phyloP scores from a whole-genome alignment of 768 basidiomycete species.

The Dioszegia crocea region DNA sequence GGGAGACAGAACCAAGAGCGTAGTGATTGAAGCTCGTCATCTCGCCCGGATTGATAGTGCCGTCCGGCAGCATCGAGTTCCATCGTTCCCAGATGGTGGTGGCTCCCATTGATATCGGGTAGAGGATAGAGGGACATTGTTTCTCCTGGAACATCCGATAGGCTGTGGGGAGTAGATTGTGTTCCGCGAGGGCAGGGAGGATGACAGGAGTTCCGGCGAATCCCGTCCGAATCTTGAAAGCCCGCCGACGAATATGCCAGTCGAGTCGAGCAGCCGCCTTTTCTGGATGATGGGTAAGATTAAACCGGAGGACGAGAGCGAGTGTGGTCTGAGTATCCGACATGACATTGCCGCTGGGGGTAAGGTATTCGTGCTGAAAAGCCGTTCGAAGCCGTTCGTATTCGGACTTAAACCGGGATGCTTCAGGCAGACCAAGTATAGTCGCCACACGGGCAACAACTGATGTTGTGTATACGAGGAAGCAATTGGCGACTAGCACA shows the following conservation, averaged over 20 bases:
- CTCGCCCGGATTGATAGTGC: slow-evolving; percentile 42
- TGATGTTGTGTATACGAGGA: slow-evolving; percentile 27
- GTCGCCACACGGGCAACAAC: slow-evolving; percentile 15
- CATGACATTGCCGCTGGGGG: slow-evolving; percentile 25
- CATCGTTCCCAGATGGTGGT: slow-evolving; percentile 45
- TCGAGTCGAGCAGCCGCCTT: slow-evolving; percentile 22
- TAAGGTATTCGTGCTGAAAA: slow-evolving; percentile 35
- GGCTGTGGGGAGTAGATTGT: slow-evolving; percentile 27
- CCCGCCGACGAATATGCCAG: slow-evolving; percentile 14
- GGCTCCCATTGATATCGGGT: slow-evolving; percentile 27
- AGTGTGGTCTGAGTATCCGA: slow-evolving; percentile 42
- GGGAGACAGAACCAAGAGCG: slow-evolving; percentile 36
- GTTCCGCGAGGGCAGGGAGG: slow-evolving; percentile 27
- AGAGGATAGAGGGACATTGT: slow-evolving; percentile 32
- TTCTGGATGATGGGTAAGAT: slow-evolving; percentile 21
- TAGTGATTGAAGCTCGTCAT: slow-evolving; percentile 48
- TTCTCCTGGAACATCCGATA: slow-evolving; percentile 44
- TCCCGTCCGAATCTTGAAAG: slow-evolving; percentile 41
- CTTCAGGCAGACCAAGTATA: slow-evolving; percentile 8
- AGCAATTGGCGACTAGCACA: slow-evolving; percentile 28
- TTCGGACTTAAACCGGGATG: not conserved
- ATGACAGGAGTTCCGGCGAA: slow-evolving; percentile 47
- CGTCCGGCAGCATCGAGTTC: slow-evolving; percentile 39
- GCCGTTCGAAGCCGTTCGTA: not conserved
- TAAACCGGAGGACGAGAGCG: slow-evolving; percentile 39